These are phyloP conservation scores for Murraya paniculata DNA, from an alignment of 345 rosid species.

Conservation along the genomic window DNA sequence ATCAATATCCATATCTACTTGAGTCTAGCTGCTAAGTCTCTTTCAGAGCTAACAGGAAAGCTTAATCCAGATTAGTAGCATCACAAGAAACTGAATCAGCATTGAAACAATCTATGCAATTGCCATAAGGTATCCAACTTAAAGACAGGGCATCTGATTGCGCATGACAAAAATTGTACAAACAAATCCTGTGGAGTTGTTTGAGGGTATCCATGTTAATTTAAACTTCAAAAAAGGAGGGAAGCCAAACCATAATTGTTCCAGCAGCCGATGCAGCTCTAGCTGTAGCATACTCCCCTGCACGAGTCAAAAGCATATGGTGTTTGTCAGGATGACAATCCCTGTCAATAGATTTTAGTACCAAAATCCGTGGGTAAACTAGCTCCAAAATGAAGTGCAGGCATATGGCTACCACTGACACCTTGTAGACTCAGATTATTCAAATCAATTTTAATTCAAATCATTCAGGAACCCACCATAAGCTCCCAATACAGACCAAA, in stretches of 20 bases:
- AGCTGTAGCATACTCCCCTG: constrained; percentile 93
- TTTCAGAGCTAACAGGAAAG: neutral
- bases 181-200: neutral
- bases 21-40: neutral
- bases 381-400: neutral
- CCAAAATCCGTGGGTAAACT: neutral
- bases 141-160: neutral
- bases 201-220: neutral
- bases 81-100: neutral
- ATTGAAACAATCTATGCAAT: neutral
- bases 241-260: constrained; percentile 69
- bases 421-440: neutral
- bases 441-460: no score
- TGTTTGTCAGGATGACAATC: constrained; percentile 1
- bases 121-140: neutral
- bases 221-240: neutral
- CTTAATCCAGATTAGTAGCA: neutral
- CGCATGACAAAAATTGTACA: neutral
- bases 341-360: neutral
- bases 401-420: no score
- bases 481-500: neutral
- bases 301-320: constrained; percentile 13
- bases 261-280: constrained; percentile 86
- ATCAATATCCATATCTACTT: neutral
- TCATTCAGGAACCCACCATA: neutral